Evolutionary conservation across 805 yeast genomes (phyloP), one percentile per base, ranked within the genome.

Genomic region (Phaffomyces thermotolerans): DNA sequence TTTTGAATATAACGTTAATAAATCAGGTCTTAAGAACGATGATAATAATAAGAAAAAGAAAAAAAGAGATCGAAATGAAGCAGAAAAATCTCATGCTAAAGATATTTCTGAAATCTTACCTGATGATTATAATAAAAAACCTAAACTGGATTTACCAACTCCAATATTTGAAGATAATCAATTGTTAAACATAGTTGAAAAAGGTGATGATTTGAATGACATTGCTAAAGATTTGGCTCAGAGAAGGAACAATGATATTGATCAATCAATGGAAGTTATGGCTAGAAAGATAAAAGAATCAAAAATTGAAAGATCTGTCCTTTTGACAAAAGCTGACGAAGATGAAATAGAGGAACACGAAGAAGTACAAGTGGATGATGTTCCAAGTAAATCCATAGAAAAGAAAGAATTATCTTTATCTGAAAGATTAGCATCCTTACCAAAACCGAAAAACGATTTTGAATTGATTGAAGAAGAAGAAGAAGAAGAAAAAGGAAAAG

Each of bases 381-480:
- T 30, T 10, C 12, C 34, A n/a, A n/a, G 4, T 3, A 31, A 31
- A 15, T 5, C 8, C 8, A 15, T 17, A n/a, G 20, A 9, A 15
- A 9, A 8, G 6, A 15, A 31, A 15, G 18, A 15, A 6, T 31
- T 31, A 15, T 42, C 49, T 4, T 9, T 51, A 23, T 34, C 36
- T 13, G 45, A 51, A 3, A 51, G 60, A 36, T 63, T 72, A 33
- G 57, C 58, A 1, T 38, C 47, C 2, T 50, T 71, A 18, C 74
- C 77, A 2, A 43, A 52, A n/a, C 74, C 77, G 0, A 63, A 62
- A 46, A 73, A 75, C 47, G 76, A 73, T 40, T 73, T 69, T 48
- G 77, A 73, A 44, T 58, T 73, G 8, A 51, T 59, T 1, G 47
- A 61, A 4, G 68, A 63, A 6, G 68, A 63, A 4, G 63, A 55